Conservation (phyloP, 352 stramenopile genomes). For the Globisporangium cystogenes region DNA sequence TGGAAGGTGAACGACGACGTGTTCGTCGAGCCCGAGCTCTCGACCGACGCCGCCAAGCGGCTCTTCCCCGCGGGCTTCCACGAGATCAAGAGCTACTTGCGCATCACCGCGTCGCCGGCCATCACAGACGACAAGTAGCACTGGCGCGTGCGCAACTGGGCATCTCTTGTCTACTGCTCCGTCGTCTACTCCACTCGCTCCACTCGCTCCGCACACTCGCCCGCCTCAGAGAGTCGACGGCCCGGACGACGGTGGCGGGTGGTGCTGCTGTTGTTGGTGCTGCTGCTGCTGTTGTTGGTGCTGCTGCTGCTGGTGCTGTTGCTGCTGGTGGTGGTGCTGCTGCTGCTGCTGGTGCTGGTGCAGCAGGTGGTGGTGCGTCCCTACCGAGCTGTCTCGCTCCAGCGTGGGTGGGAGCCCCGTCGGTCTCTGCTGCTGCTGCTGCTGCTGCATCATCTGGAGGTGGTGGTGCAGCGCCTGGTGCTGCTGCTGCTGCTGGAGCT, state of each 20-base stretch:
- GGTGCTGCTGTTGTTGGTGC: not conserved
- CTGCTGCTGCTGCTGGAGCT: slow-evolving; percentile 44
- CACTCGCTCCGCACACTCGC: no score
- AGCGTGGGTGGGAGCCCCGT: slow-evolving; percentile 6
- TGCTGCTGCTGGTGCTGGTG: slow-evolving; percentile 27
- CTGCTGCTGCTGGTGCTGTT: slow-evolving; percentile 20
- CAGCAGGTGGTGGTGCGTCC: slow-evolving; percentile 27
- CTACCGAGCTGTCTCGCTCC: slow-evolving; percentile 9
- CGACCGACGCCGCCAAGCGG: slow-evolving; percentile 58
- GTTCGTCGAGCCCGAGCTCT: slow-evolving; percentile 71
- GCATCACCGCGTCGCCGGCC: slow-evolving; percentile 64
- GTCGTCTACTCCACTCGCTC: no score
- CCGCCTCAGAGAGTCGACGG: not conserved
- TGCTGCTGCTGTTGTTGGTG: slow-evolving; percentile 12
- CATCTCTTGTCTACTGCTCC: not conserved
- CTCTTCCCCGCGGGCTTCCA: slow-evolving; percentile 78
- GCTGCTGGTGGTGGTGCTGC: slow-evolving; percentile 13
- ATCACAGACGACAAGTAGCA: slow-evolving; percentile 47
- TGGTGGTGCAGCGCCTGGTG: slow-evolving; percentile 22
- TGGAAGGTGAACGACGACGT: slow-evolving; percentile 86
- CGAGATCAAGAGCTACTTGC: slow-evolving; percentile 77
- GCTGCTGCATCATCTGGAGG: slow-evolving; percentile 41
- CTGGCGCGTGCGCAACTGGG: not conserved
- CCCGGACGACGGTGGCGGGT: not conserved
- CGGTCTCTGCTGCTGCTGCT: slow-evolving; percentile 33